Percentiles rank a stretch among this genome's conserved stretches.
Conservation (phyloP, 768 basidiomycete genomes). For the Boletales sp. region DNA sequence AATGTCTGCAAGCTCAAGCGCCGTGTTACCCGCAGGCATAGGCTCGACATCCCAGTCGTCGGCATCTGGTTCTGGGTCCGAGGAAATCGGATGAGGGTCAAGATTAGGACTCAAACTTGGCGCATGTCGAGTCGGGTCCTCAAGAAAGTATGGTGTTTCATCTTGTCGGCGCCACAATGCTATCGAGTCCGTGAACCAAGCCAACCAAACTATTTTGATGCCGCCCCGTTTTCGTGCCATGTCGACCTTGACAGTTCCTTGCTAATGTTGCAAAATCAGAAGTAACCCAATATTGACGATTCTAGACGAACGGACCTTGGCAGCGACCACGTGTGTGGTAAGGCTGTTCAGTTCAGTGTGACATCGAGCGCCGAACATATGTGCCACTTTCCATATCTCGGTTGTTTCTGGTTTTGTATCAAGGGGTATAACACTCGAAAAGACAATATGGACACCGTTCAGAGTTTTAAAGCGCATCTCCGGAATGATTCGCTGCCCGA, state of each 20-base stretch:
- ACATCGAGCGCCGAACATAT: constrained; percentile 84
- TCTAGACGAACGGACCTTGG: constrained; percentile 53
- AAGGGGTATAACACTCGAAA: constrained; percentile 95
- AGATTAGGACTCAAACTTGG: constrained; percentile 42
- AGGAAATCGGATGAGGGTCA: constrained; percentile 53
- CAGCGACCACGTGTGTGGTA: constrained; percentile 90
- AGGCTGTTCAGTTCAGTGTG: constrained; percentile 60
- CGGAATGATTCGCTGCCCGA: constrained; percentile 76
- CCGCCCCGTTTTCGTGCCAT: constrained; percentile 70
- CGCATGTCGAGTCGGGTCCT: constrained; percentile 46
- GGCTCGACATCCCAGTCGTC: constrained; percentile 63
- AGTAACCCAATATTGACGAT: constrained; percentile 2
- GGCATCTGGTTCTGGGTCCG: constrained; percentile 62
- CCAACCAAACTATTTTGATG: constrained; percentile 80
- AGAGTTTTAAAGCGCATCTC: constrained; percentile 71
- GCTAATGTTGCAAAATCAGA: constrained; percentile 38
- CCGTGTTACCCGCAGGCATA: constrained; percentile 27
- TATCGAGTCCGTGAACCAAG: constrained; percentile 88
- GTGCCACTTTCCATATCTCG: constrained; percentile 83
- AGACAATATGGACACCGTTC: constrained; percentile 77
- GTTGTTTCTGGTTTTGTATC: constrained; percentile 73
- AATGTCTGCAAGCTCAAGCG: constrained; percentile 56
- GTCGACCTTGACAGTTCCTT: constrained; percentile 90
- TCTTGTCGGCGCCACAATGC: constrained; percentile 84
- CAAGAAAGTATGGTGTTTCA: constrained; percentile 73